Base-by-base conservation (phyloP, 805 yeast species). In the Metschnikowia noctiluminum region DNA sequence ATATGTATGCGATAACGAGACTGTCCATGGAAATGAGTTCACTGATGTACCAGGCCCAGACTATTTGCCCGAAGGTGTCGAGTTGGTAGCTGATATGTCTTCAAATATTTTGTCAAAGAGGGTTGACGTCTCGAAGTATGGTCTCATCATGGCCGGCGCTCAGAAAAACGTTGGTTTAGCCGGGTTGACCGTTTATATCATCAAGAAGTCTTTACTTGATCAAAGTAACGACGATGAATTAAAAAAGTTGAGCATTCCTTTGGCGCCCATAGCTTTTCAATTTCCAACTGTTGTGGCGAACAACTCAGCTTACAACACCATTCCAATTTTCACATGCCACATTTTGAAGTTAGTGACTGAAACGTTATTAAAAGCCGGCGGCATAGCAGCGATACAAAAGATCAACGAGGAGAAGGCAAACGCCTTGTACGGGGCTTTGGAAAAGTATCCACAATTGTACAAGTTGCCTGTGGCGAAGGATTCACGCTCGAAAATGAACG, bases 91-190 rank as follows among this genome's bases (percentile, higher is more conserved):
- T 28, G 99, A 94, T 66, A 83, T 92, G 85, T 91, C 97, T 2
- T 91, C 97, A 40, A 89, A 92, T 68, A 85, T 94, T 62, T 74
- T 94, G 56, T 88, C 96, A 21, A 84, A 87, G 57, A 72, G 79
- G 55, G 67, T 94, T 43, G 97, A 92, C 60, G 85, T 94, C 38
- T 73, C 87, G 48, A 84, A 88, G 67, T 92, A 81, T 63, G 98
- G 97, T 44, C 73, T 90, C 28, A 84, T 94, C 53, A 84, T 91
- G 81, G 99, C 97, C 15, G 99, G 99, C 54, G 99, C 98, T 28
- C 99, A 94, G 71, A 94, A 94, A 71, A 94, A 94, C 67, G 89
- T 94, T 63, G 99, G 99, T 47, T 74, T 94, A 62, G 97, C 99
- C 9, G 99, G 99, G 35, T 80, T 94, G 55, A 86, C 97, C 13